phyloP scores from a whole-genome alignment of 1,139 yeast species.

The Lodderomyces parapsilosis region DNA sequence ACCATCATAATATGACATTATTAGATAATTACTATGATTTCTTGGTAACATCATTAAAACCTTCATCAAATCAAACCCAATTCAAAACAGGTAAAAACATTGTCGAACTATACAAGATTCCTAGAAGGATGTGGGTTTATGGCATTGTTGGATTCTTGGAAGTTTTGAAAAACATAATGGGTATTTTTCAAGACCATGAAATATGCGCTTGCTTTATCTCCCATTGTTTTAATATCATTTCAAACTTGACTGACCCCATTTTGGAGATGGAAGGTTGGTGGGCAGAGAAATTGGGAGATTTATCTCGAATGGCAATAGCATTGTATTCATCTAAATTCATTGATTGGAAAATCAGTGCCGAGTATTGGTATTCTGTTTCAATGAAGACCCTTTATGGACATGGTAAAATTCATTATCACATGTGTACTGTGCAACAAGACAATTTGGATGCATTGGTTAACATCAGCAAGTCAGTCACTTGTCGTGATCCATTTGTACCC shows the following conservation, averaged over 20 bases:
- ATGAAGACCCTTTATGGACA: conserved; percentile 73
- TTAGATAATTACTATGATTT: conserved; percentile 72
- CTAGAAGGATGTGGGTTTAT: conserved; percentile 79
- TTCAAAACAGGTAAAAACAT: conserved; percentile 74
- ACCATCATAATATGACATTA: conserved; percentile 62
- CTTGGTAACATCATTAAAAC: conserved; percentile 66
- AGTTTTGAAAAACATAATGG: conserved; percentile 71
- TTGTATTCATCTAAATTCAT: conserved; percentile 72
- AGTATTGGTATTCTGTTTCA: conserved; percentile 71
- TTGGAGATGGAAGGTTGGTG: conserved; percentile 73
- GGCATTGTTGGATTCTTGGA: conserved; percentile 77
- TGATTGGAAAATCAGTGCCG: conserved; percentile 80
- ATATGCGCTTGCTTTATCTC: conserved; percentile 48
- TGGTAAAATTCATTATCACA: conserved; percentile 77
- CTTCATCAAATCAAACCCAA: conserved; percentile 47
- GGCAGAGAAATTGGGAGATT: conserved; percentile 73
- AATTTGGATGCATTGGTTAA: conserved; percentile 76
- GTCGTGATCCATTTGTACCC: conserved; percentile 81
- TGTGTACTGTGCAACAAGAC: conserved; percentile 81
- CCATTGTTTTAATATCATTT: conserved; percentile 51
- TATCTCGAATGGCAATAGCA: conserved; percentile 82
- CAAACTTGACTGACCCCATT: conserved; percentile 51
- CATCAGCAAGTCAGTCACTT: conserved; percentile 72
- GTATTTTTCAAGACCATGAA: conserved; percentile 52
- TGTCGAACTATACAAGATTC: conserved; percentile 72